Evolutionary conservation across 2,329 filamentous ascomycete species (phyloP).

Genomic region (Fusarium sp.): DNA sequence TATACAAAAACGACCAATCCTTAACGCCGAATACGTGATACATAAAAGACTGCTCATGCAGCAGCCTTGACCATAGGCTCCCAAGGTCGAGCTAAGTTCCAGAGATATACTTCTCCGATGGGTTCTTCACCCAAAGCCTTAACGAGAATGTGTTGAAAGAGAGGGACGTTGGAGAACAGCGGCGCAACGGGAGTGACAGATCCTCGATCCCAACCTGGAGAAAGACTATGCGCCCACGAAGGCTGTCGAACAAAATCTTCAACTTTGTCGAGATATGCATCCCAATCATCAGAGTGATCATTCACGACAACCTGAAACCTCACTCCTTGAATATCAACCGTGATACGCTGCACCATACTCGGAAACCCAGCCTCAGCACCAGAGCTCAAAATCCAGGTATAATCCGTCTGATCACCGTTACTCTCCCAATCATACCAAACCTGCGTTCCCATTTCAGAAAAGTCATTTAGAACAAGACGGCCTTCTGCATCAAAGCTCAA

Average conservation of each 20-base stretch:
- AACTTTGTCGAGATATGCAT: constrained; percentile 50
- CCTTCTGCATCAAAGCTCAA: constrained; percentile 54
- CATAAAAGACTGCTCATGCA: constrained; percentile 39
- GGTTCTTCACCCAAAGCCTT: constrained; percentile 50
- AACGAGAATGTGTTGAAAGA: constrained; percentile 53
- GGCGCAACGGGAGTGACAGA: constrained; percentile 44
- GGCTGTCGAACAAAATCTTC: constrained; percentile 50
- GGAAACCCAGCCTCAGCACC: constrained; percentile 52
- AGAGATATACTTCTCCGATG: constrained; percentile 54
- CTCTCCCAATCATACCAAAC: constrained; percentile 58
- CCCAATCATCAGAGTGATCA: constrained; percentile 50
- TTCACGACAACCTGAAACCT: constrained; percentile 56
- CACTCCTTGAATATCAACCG: constrained; percentile 54
- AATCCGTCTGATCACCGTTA: constrained; percentile 52
- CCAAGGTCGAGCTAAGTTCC: constrained; percentile 56
- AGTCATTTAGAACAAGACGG: constrained; percentile 54
- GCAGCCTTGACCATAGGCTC: constrained; percentile 57
- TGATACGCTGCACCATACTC: constrained; percentile 49
- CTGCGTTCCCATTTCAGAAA: constrained; percentile 53
- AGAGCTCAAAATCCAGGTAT: constrained; percentile 53
- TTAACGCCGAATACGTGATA: constrained; percentile 28
- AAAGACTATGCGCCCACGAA: constrained; percentile 45
- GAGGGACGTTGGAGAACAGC: constrained; percentile 45
- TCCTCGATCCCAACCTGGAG: constrained; percentile 44
- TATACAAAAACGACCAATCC: constrained; percentile 23